A percentile compares a stretch with the other conserved stretches of the same genome.
These are phyloP conservation scores for Tylopilus orsonianus DNA, from an alignment of 1,284 basidiomycete genomes.

Conservation along the genomic window DNA sequence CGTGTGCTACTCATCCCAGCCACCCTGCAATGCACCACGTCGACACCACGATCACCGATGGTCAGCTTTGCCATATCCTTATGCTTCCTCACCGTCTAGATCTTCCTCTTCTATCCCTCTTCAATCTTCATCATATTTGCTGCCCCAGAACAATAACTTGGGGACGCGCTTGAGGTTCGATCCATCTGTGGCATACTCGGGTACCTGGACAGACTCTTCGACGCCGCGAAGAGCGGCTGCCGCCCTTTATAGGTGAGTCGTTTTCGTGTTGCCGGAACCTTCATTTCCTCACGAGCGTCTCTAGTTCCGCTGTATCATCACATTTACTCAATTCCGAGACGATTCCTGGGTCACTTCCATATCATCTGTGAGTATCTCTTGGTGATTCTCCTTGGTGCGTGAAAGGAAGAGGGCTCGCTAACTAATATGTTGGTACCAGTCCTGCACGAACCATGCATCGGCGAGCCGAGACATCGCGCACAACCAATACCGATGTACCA, in stretches of 20 bases:
- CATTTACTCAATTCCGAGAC: conserved; percentile 30
- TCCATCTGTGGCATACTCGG: conserved; percentile 48
- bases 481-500: conserved; percentile 5
- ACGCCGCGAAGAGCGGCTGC: conserved; percentile 30
- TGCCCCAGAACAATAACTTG: neutral
- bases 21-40: conserved; percentile 2
- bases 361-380: conserved; percentile 21
- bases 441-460: conserved; percentile 10
- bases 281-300: conserved; percentile 5
- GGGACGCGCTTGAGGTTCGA: conserved; percentile 32
- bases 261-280: neutral
- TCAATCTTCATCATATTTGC: conserved; percentile 1
- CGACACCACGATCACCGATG: conserved; percentile 7
- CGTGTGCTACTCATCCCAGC: conserved; percentile 1
- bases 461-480: conserved; percentile 2
- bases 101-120: conserved; percentile 4
- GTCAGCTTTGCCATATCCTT: conserved; percentile 4
- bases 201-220: conserved; percentile 8
- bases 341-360: conserved; percentile 10
- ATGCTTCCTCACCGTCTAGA: conserved; percentile 7
- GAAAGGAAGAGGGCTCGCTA: conserved; percentile 1
- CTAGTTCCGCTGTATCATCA: conserved; percentile 50
- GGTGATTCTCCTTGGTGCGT: conserved; percentile 1
- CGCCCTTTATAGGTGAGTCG: conserved; percentile 57
- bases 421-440: conserved; percentile 11